Evolutionary conservation across 2,329 filamentous ascomycete genomes (phyloP).

Genomic region (Berkeleyomyces basicola): DNA sequence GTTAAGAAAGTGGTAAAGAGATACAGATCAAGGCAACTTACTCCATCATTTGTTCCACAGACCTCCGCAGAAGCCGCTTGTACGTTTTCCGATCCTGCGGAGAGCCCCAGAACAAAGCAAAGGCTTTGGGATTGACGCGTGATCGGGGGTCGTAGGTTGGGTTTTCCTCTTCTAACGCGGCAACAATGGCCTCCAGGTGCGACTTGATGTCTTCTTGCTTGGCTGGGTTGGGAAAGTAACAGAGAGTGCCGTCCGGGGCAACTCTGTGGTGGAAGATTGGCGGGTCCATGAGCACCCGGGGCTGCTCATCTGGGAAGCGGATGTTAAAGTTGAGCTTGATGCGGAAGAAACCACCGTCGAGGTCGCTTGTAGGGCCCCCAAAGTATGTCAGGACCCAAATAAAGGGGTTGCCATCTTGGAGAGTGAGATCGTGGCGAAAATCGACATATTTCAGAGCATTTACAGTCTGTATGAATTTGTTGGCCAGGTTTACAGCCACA

Average conservation of each 20-base stretch:
- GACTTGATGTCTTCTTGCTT: constrained; percentile 60
- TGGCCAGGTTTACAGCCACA: constrained; percentile 64
- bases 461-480: constrained; percentile 70
- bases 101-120: constrained; percentile 71
- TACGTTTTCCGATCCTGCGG: constrained; percentile 66
- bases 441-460: constrained; percentile 57
- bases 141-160: constrained; percentile 83
- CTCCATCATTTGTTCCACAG: constrained; percentile 54
- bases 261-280: constrained; percentile 79
- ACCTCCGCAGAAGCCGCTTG: constrained; percentile 61
- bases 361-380: constrained; percentile 77
- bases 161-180: constrained; percentile 68
- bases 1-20: neutral
- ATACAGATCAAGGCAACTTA: constrained; percentile 21
- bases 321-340: constrained; percentile 68
- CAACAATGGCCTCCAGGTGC: constrained; percentile 72
- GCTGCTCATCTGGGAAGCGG: constrained; percentile 75
- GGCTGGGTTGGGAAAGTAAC: constrained; percentile 50
- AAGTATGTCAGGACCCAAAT: constrained; percentile 82
- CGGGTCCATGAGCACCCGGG: constrained; percentile 65
- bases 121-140: constrained; percentile 71
- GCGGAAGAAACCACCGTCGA: constrained; percentile 79
- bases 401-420: constrained; percentile 74
- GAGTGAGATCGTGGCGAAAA: constrained; percentile 55
- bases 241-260: constrained; percentile 61